Evolutionary conservation across 1,284 basidiomycete species (phyloP), one percentile per base, ranked within the genome.

Genomic region (Fistulinella cinereoalba): DNA sequence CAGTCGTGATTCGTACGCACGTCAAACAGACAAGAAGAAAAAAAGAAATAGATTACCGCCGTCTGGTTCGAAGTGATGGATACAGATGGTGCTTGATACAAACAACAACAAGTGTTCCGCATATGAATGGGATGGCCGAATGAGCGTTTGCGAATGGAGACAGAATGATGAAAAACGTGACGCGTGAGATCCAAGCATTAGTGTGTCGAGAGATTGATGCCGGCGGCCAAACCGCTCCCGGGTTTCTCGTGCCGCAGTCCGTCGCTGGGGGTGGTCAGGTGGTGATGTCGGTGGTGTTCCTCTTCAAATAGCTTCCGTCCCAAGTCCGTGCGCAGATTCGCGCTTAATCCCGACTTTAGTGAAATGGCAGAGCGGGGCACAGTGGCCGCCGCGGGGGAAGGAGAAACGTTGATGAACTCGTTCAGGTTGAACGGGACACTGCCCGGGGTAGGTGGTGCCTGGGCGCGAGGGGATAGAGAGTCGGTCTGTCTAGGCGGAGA

Each of bases 331-430:
- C 80, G 71, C 37, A 80, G 66, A 48, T 64, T 67, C 16, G 62
- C 62, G 13, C 77, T 75, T 25, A 74, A 55, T 45, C 72, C 74
- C 16, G 70, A 64, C 56, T 75, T 75, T 22, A 64, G 41, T 21
- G 62, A 64, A 15, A 67, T 63, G 63, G 69, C 45, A 45, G 61
- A 47, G 42, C 49, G 51, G 40, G 61, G 52, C 50, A 54, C 58
- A 8, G 57, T 52, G 37, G 69, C 53, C 6, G 70, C 56, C 15
- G 70, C 65, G 1, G 82, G 80, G 3, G 81, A 82, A 3, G 85
- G 85, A 18, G 85, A 85, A 29, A 81, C 79, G 53, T 88, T 82
- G 58, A 88, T 80, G 58, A 80, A 88, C 47, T 88, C 85, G 55
- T 76, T 76, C 49, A 86, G 69, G 61, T 84, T 83, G 65, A 88